Base-by-base conservation (phyloP, 768 basidiomycete genomes). In the Rhodotorula kratochvilovae region DNA sequence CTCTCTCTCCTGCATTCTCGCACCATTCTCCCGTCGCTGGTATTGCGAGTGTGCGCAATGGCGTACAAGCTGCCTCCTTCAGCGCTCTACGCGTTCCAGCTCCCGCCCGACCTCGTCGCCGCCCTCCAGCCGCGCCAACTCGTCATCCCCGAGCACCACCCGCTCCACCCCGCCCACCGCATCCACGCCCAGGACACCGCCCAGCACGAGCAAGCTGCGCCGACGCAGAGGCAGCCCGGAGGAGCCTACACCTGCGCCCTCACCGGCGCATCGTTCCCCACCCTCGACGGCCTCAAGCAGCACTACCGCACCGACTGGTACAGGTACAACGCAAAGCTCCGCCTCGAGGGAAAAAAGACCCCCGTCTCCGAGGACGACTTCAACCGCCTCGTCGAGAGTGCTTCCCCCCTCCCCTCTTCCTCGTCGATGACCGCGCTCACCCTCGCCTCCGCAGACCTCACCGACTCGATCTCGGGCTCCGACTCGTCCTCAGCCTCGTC, bases 291-390 rank as follows among this genome's bases (percentile, higher is more conserved):
- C 68, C 92, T 97, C 76, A 85, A 93, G 61, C 79, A 82, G 2
- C 95, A 98, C 81, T 96, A 90, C 80, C 87, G 88, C 75, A 91
- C 90, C 17, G 95, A 99, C 80, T 98, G 95, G 96, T 95, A 99
- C 84, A 86, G 93, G 68, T 98, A 95, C 82, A 98, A 98, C 79
- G 90, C 93, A 75, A 96, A 95, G 81, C 81, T 92, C 60, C 71
- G 67, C 43, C 55, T 76, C 39, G 82, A 84, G 61, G 88, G 88
- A 12, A 85, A 86, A 17, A 82, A 55, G 2, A 75, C 83, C 31
- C 80, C 87, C 35, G 86, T 92, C 31, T 82, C 86, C 0, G 90
- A 92, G 78, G 79, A 84, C 36, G 85, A 87, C 27, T 99, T 95
- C 77, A 82, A 86, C 31, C 85, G 87, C 65, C 84, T 97, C 53